phyloP scores from a whole-genome alignment of 2,329 filamentous ascomycete genomes.

The Magnaporthales sp. region DNA sequence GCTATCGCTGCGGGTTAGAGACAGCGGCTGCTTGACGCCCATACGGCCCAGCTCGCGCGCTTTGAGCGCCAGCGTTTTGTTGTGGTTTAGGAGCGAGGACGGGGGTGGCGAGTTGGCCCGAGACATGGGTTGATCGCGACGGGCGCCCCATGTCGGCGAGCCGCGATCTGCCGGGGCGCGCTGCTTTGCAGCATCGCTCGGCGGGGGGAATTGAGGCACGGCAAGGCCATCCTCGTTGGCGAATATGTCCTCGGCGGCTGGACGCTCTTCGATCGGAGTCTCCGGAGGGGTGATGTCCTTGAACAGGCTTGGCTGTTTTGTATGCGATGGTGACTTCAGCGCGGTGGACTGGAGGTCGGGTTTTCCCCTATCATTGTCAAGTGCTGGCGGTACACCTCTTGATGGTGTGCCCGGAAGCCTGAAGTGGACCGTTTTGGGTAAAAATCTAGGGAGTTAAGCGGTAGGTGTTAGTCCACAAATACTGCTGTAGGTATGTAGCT shows the following conservation, averaged over 20 bases:
- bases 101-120: conserved; percentile 67
- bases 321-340: conserved; percentile 13
- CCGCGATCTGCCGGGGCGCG: conserved; percentile 64
- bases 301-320: conserved; percentile 45
- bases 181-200: conserved; percentile 27
- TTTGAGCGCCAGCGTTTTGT: conserved; percentile 43
- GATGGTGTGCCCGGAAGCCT: conserved; percentile 50
- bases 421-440: conserved; percentile 90
- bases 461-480: background rate
- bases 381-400: conserved; percentile 14
- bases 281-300: conserved; percentile 45
- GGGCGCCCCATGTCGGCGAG: conserved; percentile 67
- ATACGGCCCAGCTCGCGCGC: conserved; percentile 48
- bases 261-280: conserved; percentile 40
- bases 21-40: conserved; percentile 46
- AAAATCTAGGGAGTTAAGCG: conserved; percentile 51
- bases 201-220: conserved; percentile 39
- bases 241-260: conserved; percentile 37
- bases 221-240: conserved; percentile 49
- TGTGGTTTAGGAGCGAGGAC: conserved; percentile 64
- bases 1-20: conserved; percentile 47
- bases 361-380: conserved; percentile 12
- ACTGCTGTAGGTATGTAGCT: background rate
- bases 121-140: conserved; percentile 70
- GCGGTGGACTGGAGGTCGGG: conserved; percentile 12